Conservation (phyloP, 495 filamentous ascomycete species). For the Wilcoxina mikolae region DNA sequence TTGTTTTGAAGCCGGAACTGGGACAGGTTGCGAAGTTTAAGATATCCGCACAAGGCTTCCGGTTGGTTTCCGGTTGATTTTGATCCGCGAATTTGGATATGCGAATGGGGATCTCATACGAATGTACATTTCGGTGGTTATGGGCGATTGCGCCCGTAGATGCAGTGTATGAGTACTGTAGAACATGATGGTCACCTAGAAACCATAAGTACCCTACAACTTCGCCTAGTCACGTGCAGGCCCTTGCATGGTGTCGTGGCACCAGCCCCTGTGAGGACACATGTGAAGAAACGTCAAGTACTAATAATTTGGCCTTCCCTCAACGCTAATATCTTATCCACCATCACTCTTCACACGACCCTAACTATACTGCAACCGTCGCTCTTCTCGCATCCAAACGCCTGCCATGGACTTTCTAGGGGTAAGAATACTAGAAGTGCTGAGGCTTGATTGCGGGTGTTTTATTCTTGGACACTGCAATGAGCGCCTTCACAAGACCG, state of each 20-base stretch:
- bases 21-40: not conserved
- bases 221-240: no score
- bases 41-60: not conserved
- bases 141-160: no score
- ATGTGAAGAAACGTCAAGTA: not conserved
- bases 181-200: no score
- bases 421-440: not conserved
- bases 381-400: not conserved
- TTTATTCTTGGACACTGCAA: no score
- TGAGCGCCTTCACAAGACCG: no score
- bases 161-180: no score
- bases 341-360: not conserved
- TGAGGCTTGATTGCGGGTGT: no score
- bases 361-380: not conserved
- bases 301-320: not conserved
- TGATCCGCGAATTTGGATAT: not conserved
- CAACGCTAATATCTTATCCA: not conserved
- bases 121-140: no score
- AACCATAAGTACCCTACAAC: no score
- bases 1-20: conserved; percentile 35
- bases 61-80: not conserved
- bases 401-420: conserved; percentile 2
- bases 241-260: no score
- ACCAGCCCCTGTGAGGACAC: no score
- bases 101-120: not conserved